Base-by-base conservation (phyloP, 2,329 filamentous ascomycete genomes). In the Fulvia fulva region DNA sequence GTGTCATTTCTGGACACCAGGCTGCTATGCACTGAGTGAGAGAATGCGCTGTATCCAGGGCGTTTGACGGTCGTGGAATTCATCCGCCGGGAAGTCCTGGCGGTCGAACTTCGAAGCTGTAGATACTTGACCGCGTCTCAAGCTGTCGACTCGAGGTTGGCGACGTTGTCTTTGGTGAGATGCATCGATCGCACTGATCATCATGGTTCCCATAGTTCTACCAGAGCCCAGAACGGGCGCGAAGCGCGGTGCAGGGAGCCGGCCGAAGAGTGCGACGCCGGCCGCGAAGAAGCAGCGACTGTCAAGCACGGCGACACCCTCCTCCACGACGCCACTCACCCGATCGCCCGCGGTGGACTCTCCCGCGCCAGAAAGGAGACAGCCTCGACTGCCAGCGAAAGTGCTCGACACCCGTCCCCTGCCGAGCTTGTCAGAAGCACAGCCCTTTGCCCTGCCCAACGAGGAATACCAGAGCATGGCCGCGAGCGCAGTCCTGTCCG, bases 401-500 rank as follows among this genome's bases (percentile, higher is more conserved):
- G 75, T 91, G 34, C 77, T 81, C 65, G 75, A 87, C 1, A 86
- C 85, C 51, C 84, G 87, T 67, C 86, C 88, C 16, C 76, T 93
- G 30, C 89, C 89, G 2, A 89, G 86, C 0, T 81, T 91, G 14
- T 81, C 87, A 64, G 80, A 83, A 51, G 78, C 85, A 16, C 89
- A 94, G 70, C 75, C 85, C 0, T 80, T 83, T 7, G 80, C 86
- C 61, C 77, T 92, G 6, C 76, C 86, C 0, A 69, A 75, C 4
- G 82, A 81, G 63, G 87, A 91, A 14, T 93, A 87, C 68, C 89
- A 92, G 74, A 84, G 84, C 23, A 80, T 92, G 43, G 82, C 85
- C 57, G 87, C 91, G 67, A 91, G 90, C 74, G 88, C 87, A 64
- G 88, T 93, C 21, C 78, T 93, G 58, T 80, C 83, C 67, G 87